These are phyloP conservation scores for Rostrohypoxylon terebratum DNA, from an alignment of 495 filamentous ascomycete species.

Conservation along the genomic window DNA sequence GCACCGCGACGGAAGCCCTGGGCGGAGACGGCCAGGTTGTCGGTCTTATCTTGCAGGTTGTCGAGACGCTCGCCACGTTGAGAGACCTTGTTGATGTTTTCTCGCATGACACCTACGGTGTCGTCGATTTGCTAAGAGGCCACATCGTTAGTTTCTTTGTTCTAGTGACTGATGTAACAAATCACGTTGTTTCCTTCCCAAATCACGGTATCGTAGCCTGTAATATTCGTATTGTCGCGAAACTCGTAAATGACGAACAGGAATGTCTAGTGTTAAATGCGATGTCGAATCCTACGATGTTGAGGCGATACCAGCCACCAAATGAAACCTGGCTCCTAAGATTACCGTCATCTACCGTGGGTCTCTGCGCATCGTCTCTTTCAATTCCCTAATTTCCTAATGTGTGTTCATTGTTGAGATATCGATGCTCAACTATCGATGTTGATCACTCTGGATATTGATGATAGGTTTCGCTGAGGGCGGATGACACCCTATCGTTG, in stretches of 20 bases:
- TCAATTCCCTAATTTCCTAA: not conserved
- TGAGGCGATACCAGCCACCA: not conserved
- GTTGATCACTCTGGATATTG: not conserved
- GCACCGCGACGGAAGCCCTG: slow-evolving; percentile 95
- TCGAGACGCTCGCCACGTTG: slow-evolving; percentile 92
- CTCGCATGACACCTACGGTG: slow-evolving; percentile 90
- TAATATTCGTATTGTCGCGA: slow-evolving; percentile 5
- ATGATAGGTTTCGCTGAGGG: slow-evolving; percentile 1
- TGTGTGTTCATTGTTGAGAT: not conserved
- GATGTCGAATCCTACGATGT: not conserved
- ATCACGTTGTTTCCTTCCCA: slow-evolving; percentile 6
- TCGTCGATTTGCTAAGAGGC: slow-evolving; percentile 89
- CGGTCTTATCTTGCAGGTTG: slow-evolving; percentile 93
- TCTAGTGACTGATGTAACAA: not conserved
- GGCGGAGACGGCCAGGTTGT: slow-evolving; percentile 88
- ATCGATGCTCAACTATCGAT: not conserved
- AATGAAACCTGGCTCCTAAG: not conserved
- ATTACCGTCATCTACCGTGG: slow-evolving; percentile 10
- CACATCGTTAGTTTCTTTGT: slow-evolving; percentile 45
- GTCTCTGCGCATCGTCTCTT: slow-evolving; percentile 11
- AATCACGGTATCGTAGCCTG: slow-evolving; percentile 18
- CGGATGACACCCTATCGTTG: slow-evolving; percentile 9
- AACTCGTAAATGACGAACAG: not conserved
- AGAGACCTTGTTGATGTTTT: slow-evolving; percentile 93
- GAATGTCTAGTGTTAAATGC: not conserved